Percentiles rank a stretch among this genome's conserved stretches.
phyloP scores from a whole-genome alignment of 2,329 filamentous ascomycete species.

The Fusarium pseudograminearum region DNA sequence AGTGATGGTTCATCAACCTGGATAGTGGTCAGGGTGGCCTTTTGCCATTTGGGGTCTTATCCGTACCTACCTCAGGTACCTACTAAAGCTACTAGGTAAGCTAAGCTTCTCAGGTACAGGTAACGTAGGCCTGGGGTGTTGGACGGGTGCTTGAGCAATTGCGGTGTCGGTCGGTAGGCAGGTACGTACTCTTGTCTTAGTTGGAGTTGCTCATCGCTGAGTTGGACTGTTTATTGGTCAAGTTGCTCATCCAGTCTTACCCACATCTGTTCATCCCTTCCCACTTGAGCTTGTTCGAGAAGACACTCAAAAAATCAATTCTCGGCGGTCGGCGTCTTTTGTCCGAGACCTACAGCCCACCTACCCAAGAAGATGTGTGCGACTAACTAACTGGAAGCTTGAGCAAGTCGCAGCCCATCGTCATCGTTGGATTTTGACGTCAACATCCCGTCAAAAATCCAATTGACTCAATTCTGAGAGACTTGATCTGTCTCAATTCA shows the following conservation, averaged over 20 bases:
- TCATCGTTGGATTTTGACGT: conserved; percentile 44
- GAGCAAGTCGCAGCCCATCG: conserved; percentile 42
- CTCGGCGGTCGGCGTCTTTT: conserved; percentile 43
- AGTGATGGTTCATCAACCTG: conserved; percentile 33
- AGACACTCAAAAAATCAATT: not conserved
- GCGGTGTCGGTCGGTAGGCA: conserved; percentile 32
- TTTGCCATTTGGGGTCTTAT: conserved; percentile 36
- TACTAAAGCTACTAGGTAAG: not conserved
- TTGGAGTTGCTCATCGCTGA: not conserved
- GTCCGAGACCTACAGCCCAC: conserved; percentile 33
- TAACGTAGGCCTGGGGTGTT: not conserved
- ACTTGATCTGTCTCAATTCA: conserved; percentile 12
- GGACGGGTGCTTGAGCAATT: conserved; percentile 16
- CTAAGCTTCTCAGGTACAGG: conserved; percentile 26
- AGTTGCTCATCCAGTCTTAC: not conserved
- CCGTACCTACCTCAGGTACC: not conserved
- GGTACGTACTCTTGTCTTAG: conserved; percentile 30
- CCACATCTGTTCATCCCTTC: not conserved
- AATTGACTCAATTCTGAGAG: conserved; percentile 18
- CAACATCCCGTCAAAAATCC: conserved; percentile 42
- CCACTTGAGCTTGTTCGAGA: not conserved
- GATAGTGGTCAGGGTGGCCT: conserved; percentile 45
- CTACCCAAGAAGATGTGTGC: conserved; percentile 31
- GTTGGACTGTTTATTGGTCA: conserved; percentile 24
- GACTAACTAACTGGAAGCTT: conserved; percentile 35